Conservation (phyloP, 2,329 filamentous ascomycete genomes). For the Sporothrix phasma region DNA sequence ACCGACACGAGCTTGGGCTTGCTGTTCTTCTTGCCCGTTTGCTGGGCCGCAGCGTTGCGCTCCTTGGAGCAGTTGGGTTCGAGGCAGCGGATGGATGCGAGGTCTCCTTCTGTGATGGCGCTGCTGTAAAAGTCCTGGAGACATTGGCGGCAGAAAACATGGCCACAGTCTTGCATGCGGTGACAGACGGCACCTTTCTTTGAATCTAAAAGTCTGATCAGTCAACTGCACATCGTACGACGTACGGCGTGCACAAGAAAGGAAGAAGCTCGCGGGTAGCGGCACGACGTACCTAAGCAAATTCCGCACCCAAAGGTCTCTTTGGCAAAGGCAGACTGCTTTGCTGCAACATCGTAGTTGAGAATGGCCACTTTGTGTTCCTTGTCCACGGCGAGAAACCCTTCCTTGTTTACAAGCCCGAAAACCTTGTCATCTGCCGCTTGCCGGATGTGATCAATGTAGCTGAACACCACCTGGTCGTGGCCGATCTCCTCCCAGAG, state of each 20-base stretch:
- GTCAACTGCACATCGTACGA: neutral
- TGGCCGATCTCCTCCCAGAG: slow-evolving; percentile 55
- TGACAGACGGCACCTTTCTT: slow-evolving; percentile 82
- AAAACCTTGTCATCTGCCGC: slow-evolving; percentile 50
- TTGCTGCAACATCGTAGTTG: slow-evolving; percentile 67
- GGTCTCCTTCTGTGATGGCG: slow-evolving; percentile 76
- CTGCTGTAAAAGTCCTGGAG: slow-evolving; percentile 83
- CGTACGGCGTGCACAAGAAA: neutral
- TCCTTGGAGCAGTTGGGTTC: slow-evolving; percentile 68
- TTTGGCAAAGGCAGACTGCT: slow-evolving; percentile 65
- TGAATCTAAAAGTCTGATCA: slow-evolving; percentile 46
- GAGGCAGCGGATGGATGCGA: slow-evolving; percentile 70
- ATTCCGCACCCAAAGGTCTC: slow-evolving; percentile 83
- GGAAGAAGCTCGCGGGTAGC: no score
- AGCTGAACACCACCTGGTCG: slow-evolving; percentile 50
- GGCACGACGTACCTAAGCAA: slow-evolving; percentile 50
- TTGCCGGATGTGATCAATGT: slow-evolving; percentile 53
- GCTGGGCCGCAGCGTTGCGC: slow-evolving; percentile 28
- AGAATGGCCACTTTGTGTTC: slow-evolving; percentile 61
- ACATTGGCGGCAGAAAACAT: slow-evolving; percentile 87
- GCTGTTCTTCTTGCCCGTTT: slow-evolving; percentile 36
- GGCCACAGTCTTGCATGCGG: slow-evolving; percentile 69
- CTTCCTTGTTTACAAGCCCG: slow-evolving; percentile 40
- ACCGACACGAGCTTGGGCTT: slow-evolving; percentile 55
- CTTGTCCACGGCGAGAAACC: slow-evolving; percentile 41